These are phyloP conservation scores for Exophiala bonariae DNA, from an alignment of 2,329 filamentous ascomycete genomes.

Conservation along the genomic window DNA sequence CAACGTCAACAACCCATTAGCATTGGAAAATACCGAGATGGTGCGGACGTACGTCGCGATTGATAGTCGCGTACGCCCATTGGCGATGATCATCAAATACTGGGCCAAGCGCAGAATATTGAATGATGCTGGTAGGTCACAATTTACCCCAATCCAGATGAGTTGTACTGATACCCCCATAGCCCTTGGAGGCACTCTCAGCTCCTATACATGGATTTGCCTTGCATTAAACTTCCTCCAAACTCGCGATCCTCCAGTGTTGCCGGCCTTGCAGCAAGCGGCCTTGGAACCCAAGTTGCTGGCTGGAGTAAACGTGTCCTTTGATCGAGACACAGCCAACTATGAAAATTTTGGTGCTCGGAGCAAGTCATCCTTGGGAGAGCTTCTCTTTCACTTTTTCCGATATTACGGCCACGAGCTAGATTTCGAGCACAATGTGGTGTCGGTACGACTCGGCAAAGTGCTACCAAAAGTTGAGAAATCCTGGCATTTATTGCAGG, in stretches of 20 bases:
- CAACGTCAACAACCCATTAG: constrained; percentile 97
- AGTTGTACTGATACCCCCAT: constrained; percentile 22
- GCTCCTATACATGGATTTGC: constrained; percentile 99
- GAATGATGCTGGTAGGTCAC: constrained; percentile 84
- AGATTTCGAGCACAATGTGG: constrained; percentile 78
- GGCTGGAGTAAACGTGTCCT: constrained; percentile 70
- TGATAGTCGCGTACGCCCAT: constrained; percentile 82
- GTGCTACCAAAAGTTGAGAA: constrained; percentile 81
- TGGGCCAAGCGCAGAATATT: constrained; percentile 92
- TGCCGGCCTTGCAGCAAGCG: constrained; percentile 81
- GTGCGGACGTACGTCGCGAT: constrained; percentile 95
- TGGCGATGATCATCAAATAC: constrained; percentile 97
- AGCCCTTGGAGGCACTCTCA: constrained; percentile 92
- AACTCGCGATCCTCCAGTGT: constrained; percentile 75
- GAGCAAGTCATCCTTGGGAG: constrained; percentile 80
- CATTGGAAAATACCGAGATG: constrained; percentile 95
- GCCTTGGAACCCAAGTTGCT: constrained; percentile 61
- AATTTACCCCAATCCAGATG: constrained; percentile 24
- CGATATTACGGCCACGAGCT: constrained; percentile 92
- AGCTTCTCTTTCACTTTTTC: constrained; percentile 94
- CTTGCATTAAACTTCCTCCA: constrained; percentile 97
- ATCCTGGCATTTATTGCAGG: constrained; percentile 76
- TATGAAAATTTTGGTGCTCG: constrained; percentile 71
- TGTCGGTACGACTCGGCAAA: constrained; percentile 82
- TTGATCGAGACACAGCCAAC: constrained; percentile 81